A percentile compares a stretch with the other conserved stretches of the same genome.
Evolutionary conservation across 2,329 filamentous ascomycete genomes (phyloP).

Genomic region (Clonostachys sp.): DNA sequence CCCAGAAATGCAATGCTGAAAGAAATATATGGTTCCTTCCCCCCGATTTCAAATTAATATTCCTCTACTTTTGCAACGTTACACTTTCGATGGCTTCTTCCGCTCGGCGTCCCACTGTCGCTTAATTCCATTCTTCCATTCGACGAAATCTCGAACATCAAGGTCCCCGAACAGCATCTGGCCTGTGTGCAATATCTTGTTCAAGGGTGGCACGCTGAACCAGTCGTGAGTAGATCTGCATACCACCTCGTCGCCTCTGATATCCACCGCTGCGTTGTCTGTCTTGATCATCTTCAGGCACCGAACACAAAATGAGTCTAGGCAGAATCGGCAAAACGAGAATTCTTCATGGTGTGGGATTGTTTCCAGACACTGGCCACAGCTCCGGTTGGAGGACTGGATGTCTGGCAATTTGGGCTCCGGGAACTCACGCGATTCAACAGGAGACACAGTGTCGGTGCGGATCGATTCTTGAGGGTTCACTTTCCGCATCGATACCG

Average conservation of each 20-base stretch:
- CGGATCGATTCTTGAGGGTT: slow-evolving; percentile 17
- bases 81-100: neutral
- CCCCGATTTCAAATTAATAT: too few relatives aligned
- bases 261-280: slow-evolving; percentile 19
- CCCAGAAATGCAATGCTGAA: too few relatives aligned
- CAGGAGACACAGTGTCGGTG: slow-evolving; percentile 18
- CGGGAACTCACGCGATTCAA: slow-evolving; percentile 13
- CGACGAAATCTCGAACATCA: slow-evolving; percentile 19
- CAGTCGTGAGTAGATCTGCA: slow-evolving; percentile 31
- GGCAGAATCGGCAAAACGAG: slow-evolving; percentile 27
- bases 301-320: slow-evolving; percentile 29
- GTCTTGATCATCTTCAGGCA: slow-evolving; percentile 23
- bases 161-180: slow-evolving; percentile 28
- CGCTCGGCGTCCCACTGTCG: slow-evolving; percentile 15
- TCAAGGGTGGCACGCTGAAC: slow-evolving; percentile 29
- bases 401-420: slow-evolving; percentile 30
- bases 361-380: slow-evolving; percentile 29
- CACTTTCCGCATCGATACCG: slow-evolving; percentile 31
- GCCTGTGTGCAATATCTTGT: slow-evolving; percentile 24
- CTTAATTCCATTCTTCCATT: slow-evolving; percentile 27
- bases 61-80: neutral
- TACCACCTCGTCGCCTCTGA: slow-evolving; percentile 15
- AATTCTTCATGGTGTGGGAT: slow-evolving; percentile 22
- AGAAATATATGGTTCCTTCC: too few relatives aligned
- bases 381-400: slow-evolving; percentile 23